Evolutionary conservation across 139 green algal genomes (phyloP), one percentile per base, ranked within the genome.

Genomic region (Trebouxia sp.): DNA sequence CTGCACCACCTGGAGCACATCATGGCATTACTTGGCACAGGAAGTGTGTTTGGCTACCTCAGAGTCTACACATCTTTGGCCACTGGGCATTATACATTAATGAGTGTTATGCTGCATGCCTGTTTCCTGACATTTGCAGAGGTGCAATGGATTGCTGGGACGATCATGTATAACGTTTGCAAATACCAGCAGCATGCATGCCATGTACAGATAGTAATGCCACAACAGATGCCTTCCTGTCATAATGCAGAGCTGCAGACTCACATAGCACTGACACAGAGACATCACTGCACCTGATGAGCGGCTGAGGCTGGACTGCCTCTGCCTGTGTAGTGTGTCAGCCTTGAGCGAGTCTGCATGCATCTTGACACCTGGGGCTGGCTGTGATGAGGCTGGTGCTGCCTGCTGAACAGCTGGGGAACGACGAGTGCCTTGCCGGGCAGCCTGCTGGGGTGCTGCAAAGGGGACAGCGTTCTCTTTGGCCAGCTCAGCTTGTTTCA

Each of bases 401-500:
- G 41, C 15, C 26, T 32, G 24, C 1, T 76, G 38, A 22, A 24
- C 39, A 32, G 66, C 26, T 26, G 69, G 41, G 6, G 20, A 7
- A 28, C 20, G 20, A 58, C 50, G 20, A 17, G 26, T 22, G 50
- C 50, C 50, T 17, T 22, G 20, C 50, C 50, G 20, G 22, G 20
- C 50, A 28, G 50, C 20, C 7, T 8, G 3, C 12, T 53, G 43
- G 9, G 41, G 39, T 41, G n/a, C n/a, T 20, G 41, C 5, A 38
- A 41, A 24, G 6, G 24, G 39, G 38, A 48, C 37, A 24, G 58
- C 48, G 6, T 65, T 75, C 8, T 42, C 32, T 26, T 37, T 37
- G 26, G 70, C 62, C 32, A 58, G 26, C 70, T 93, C 87, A 14
- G 84, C 88, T 78, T 95, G 89, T 83, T 90, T 90, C 35, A 97